A percentile compares a stretch with the other conserved stretches of the same genome.
These are phyloP conservation scores for Fragaria ananassa DNA, from an alignment of 306 rosid species.

Conservation along the genomic window DNA sequence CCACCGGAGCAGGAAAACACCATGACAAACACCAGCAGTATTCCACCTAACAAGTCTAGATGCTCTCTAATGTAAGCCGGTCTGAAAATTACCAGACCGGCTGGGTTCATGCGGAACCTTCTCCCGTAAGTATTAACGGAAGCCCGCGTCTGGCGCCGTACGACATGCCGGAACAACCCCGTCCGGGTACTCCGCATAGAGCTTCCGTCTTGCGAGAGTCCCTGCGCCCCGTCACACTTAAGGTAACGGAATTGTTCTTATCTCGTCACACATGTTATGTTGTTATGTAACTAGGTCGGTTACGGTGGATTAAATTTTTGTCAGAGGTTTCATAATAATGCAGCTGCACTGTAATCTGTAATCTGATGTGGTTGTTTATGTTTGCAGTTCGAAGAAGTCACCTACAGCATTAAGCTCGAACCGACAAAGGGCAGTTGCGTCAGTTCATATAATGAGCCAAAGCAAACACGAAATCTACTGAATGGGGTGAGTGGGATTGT, in stretches of 20 bases:
- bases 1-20: slow-evolving; percentile 75
- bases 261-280: neutral
- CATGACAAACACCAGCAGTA: neutral
- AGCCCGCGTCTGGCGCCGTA: slow-evolving; percentile 29
- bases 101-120: slow-evolving; percentile 45
- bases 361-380: neutral
- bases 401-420: slow-evolving; percentile 40
- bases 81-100: slow-evolving; percentile 31
- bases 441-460: slow-evolving; percentile 29
- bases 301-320: neutral
- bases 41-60: slow-evolving; percentile 32
- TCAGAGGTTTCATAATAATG: neutral
- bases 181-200: slow-evolving; percentile 11
- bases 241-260: slow-evolving; percentile 26
- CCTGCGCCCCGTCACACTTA: slow-evolving; percentile 61
- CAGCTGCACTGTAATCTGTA: neutral
- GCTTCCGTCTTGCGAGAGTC: slow-evolving; percentile 53
- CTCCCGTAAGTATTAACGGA: neutral
- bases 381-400: slow-evolving; percentile 74
- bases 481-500: slow-evolving; percentile 62
- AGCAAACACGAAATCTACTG: slow-evolving; percentile 41
- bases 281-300: neutral
- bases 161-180: slow-evolving; percentile 24
- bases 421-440: slow-evolving; percentile 30
- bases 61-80: slow-evolving; percentile 29